These are phyloP conservation scores for Penicillium alfredii DNA, from an alignment of 495 filamentous ascomycete genomes.

Conservation along the genomic window DNA sequence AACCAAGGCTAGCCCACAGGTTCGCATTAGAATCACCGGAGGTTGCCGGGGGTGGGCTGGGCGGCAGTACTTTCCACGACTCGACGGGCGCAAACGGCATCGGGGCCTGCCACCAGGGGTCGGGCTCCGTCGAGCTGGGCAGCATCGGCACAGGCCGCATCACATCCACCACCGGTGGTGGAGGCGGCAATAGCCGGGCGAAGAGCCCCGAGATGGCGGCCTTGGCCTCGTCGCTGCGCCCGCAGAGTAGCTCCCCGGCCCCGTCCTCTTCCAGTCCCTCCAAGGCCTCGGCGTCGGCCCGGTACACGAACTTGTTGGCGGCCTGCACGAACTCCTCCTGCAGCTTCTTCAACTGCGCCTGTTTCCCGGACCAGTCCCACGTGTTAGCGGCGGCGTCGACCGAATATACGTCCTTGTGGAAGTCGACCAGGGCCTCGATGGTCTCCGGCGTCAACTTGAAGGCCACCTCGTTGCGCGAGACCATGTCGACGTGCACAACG, in stretches of 20 bases:
- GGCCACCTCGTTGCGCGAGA: slow-evolving; percentile 93
- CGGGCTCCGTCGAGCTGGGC: slow-evolving; percentile 73
- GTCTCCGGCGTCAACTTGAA: slow-evolving; percentile 98
- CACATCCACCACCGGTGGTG: slow-evolving; percentile 86
- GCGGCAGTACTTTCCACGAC: slow-evolving; percentile 88
- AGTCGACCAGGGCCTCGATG: slow-evolving; percentile 91
- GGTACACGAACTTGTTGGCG: slow-evolving; percentile 95
- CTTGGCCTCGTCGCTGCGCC: slow-evolving; percentile 92
- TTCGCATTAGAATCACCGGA: slow-evolving; percentile 62
- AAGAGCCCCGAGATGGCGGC: slow-evolving; percentile 76
- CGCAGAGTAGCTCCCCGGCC: slow-evolving; percentile 84
- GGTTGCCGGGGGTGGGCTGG: slow-evolving; percentile 69
- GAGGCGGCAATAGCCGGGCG: slow-evolving; percentile 84
- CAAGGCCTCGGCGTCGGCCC: slow-evolving; percentile 80
- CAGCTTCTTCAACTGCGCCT: slow-evolving; percentile 90
- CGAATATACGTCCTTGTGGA: slow-evolving; percentile 95
- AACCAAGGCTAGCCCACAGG: slow-evolving; percentile 69
- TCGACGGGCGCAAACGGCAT: slow-evolving; percentile 64
- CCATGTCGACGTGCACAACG: slow-evolving; percentile 98
- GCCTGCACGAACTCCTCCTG: slow-evolving; percentile 97
- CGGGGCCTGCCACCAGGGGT: slow-evolving; percentile 70
- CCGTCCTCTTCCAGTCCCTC: slow-evolving; percentile 98
- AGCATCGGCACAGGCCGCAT: slow-evolving; percentile 78
- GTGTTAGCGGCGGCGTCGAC: slow-evolving; percentile 83
- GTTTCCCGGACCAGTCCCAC: slow-evolving; percentile 97